Evolutionary conservation across 192 early-diverging fungal genomes (phyloP).

Genomic region (Coemansia nantahalensis): DNA sequence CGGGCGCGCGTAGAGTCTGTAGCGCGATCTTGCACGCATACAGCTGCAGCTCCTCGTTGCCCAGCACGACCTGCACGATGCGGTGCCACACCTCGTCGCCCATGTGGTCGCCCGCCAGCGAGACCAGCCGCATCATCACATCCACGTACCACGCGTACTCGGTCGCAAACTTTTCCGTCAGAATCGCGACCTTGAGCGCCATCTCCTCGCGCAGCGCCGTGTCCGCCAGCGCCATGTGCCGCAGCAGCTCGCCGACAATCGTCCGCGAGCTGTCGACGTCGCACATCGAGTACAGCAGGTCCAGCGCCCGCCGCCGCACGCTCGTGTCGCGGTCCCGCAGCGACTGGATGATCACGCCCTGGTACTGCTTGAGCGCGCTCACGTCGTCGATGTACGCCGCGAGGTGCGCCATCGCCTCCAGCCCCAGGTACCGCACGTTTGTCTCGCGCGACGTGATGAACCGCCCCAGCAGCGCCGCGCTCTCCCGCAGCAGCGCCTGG

Average conservation of each 20-base stretch:
- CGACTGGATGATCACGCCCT: constrained; percentile 86
- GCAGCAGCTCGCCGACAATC: constrained; percentile 89
- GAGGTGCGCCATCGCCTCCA: constrained; percentile 98
- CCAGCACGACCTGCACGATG: constrained; percentile 94
- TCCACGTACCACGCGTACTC: constrained; percentile 99
- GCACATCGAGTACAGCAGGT: constrained; percentile 98
- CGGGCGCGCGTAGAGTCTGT: constrained; percentile 79
- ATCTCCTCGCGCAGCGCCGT: constrained; percentile 93
- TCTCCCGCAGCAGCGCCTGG: constrained; percentile 82
- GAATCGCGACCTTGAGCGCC: constrained; percentile 98
- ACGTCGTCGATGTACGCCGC: constrained; percentile 79
- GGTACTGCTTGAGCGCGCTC: constrained; percentile 76
- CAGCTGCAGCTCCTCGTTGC: constrained; percentile 92
- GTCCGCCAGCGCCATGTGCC: constrained; percentile 87
- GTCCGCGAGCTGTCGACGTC: constrained; percentile 78
- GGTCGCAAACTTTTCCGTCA: constrained; percentile 96
- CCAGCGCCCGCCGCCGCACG: constrained; percentile 90
- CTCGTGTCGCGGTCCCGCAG: constrained; percentile 97
- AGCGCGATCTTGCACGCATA: constrained; percentile 87
- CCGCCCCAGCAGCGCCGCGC: constrained; percentile 75
- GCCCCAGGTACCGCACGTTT: constrained; percentile 93
- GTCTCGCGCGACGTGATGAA: constrained; percentile 96
- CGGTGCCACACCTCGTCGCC: constrained; percentile 98
- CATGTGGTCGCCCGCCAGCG: constrained; percentile 92
- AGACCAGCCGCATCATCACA: constrained; percentile 93